Conservation (phyloP, 495 filamentous ascomycete genomes). For the Hypoxylon lenormandii region DNA sequence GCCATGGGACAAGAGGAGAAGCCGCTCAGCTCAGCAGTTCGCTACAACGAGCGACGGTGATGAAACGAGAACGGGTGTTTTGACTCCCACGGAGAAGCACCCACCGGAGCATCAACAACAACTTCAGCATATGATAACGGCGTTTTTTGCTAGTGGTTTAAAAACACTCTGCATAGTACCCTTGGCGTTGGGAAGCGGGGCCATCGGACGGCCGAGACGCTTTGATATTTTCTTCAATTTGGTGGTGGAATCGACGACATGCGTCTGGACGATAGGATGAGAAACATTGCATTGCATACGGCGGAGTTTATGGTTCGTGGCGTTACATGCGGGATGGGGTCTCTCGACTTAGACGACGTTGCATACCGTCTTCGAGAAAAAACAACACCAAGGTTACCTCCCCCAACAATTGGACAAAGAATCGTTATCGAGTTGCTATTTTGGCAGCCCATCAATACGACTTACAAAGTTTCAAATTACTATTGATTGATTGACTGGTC, state of each 20-base stretch:
- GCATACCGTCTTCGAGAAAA: slow-evolving; percentile 36
- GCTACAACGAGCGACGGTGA: slow-evolving; percentile 41
- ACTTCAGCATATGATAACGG: slow-evolving; percentile 38
- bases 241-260: slow-evolving; percentile 19
- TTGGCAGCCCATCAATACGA: slow-evolving; percentile 30
- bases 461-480: slow-evolving; percentile 22
- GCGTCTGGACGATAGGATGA: slow-evolving; percentile 32
- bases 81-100: slow-evolving; percentile 2
- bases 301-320: slow-evolving; percentile 29
- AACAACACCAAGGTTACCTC: neutral
- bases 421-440: slow-evolving; percentile 10
- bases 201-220: slow-evolving; percentile 15
- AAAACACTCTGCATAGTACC: slow-evolving; percentile 23
- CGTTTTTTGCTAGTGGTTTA: slow-evolving; percentile 35
- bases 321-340: slow-evolving; percentile 32
- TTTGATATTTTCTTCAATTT: slow-evolving; percentile 17
- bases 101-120: slow-evolving; percentile 7
- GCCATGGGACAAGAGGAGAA: slow-evolving; percentile 45
- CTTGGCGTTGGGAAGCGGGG: slow-evolving; percentile 36
- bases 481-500: slow-evolving; percentile 17
- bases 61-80: slow-evolving; percentile 16
- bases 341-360: slow-evolving; percentile 37
- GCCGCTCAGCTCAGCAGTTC: slow-evolving; percentile 33
- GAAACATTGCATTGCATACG: slow-evolving; percentile 37
- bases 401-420: slow-evolving; percentile 28